Evolutionary conservation across 2,329 filamentous ascomycete genomes (phyloP), one percentile per base, ranked within the genome.

Genomic region (Knoxdaviesia capensis): DNA sequence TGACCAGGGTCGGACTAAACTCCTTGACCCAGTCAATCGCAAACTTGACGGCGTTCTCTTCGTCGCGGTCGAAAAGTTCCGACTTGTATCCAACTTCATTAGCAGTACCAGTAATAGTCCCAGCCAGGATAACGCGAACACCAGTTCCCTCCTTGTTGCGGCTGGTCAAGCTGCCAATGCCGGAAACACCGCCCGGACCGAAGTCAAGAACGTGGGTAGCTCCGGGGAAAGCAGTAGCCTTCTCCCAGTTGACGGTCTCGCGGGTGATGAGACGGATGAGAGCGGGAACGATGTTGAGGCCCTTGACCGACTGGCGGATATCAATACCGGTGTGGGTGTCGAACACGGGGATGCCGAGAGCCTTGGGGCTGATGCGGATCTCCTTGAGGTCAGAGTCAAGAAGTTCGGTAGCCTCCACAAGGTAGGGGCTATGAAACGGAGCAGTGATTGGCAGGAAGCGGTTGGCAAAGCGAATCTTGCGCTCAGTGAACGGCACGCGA

Each of bases 81-180:
- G 88, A 81, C 69, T 98, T 98, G 69, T 94, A 98, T 43, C 90
- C 90, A 47, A 98, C 80, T 59, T 96, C 90, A 32, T 72, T 69
- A 45, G 92, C 80, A 20, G 86, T 86, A 41, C 88, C 88, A 53
- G 88, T 83, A 52, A 98, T 80, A n/a, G 85, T 74, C 48, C 92
- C 90, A 37, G 86, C 90, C 45, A 98, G 71, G 49, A 98, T 94
- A 49, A 98, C 87, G 46, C 88, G 85, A 34, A 98, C 90, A 53
- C 90, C 90, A 44, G 86, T 96, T 48, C 90, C 90, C 59, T 98
- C 92, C 68, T 98, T 98, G 71, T 96, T 98, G 53, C 90, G 84
- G 69, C 93, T 96, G 44, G 90, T 98, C 48, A 98, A 68, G 38
- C 93, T 83, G 54, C 90, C 92, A 28, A 98, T 77, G 48, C 92